A percentile compares a stretch with the other conserved stretches of the same genome.
Conservation (phyloP, 2,329 filamentous ascomycete species). For the Alternaria gansuensis region DNA sequence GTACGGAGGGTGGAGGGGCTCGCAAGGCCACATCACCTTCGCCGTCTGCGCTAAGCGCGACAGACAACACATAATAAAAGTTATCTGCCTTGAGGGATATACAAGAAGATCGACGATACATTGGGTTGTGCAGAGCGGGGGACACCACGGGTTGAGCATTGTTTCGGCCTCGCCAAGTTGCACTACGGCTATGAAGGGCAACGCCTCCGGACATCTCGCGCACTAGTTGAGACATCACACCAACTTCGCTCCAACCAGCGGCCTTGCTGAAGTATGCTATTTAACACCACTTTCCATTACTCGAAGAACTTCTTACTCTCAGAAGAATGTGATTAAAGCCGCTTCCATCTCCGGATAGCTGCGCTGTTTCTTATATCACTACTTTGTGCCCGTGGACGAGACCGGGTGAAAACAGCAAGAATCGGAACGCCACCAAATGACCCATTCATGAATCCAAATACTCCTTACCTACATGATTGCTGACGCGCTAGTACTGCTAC, state of each 20-base stretch:
- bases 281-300: neutral
- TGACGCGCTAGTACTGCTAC: neutral
- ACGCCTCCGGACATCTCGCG: slow-evolving; percentile 9
- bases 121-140: slow-evolving; percentile 17
- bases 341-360: neutral
- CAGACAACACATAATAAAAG: slow-evolving; percentile 14
- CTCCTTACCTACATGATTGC: too few species aligned
- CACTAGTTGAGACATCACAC: slow-evolving; percentile 8
- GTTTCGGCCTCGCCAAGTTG: slow-evolving; percentile 10
- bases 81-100: slow-evolving; percentile 12
- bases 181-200: slow-evolving; percentile 19
- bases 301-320: neutral
- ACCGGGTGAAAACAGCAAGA: neutral
- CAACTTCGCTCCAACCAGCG: neutral
- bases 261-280: neutral
- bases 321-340: neutral
- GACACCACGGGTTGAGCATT: slow-evolving; percentile 13
- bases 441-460: neutral
- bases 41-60: slow-evolving; percentile 7
- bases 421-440: neutral
- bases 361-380: neutral
- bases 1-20: slow-evolving; percentile 4
- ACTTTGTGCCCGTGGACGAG: neutral
- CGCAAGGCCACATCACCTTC: slow-evolving; percentile 11
- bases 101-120: slow-evolving; percentile 18